Evolutionary conservation across 2,329 filamentous ascomycete genomes (phyloP).

Genomic region (Colletotrichum paranaense): DNA sequence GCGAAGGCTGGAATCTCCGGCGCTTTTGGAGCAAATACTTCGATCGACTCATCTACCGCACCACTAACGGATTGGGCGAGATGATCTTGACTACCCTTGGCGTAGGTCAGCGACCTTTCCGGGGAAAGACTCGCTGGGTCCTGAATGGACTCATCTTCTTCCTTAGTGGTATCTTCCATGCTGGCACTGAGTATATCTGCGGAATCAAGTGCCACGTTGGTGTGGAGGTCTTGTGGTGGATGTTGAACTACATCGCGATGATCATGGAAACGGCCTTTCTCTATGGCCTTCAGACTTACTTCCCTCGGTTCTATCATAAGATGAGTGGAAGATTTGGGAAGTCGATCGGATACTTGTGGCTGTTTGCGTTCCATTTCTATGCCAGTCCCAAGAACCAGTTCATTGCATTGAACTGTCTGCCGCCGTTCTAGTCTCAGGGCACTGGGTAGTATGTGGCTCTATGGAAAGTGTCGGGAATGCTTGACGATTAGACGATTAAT

Average conservation of each 20-base stretch:
- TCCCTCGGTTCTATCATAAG: constrained; percentile 13
- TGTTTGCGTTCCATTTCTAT: constrained; percentile 24
- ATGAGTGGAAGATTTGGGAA: constrained; percentile 15
- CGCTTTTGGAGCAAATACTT: constrained; percentile 38
- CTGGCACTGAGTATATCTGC: not conserved
- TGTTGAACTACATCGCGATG: constrained; percentile 17
- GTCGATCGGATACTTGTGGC: constrained; percentile 22
- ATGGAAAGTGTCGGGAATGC: not conserved
- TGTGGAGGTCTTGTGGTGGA: constrained; percentile 28
- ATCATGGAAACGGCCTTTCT: constrained; percentile 19
- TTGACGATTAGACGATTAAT: not conserved
- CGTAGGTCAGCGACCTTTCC: constrained; percentile 7
- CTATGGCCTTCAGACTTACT: not conserved
- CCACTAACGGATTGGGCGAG: constrained; percentile 16
- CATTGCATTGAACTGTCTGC: not conserved
- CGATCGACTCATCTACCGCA: constrained; percentile 36
- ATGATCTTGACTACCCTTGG: constrained; percentile 7
- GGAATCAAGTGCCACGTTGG: constrained; percentile 23
- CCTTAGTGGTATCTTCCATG: constrained; percentile 31
- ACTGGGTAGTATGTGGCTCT: no score
- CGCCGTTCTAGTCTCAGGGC: not conserved
- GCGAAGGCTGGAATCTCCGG: constrained; percentile 35
- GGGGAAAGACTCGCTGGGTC: constrained; percentile 27
- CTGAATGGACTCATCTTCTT: constrained; percentile 33
- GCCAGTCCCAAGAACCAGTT: constrained; percentile 12